These are phyloP conservation scores for Brassica juncea DNA, from an alignment of 345 rosid genomes.

Conservation along the genomic window DNA sequence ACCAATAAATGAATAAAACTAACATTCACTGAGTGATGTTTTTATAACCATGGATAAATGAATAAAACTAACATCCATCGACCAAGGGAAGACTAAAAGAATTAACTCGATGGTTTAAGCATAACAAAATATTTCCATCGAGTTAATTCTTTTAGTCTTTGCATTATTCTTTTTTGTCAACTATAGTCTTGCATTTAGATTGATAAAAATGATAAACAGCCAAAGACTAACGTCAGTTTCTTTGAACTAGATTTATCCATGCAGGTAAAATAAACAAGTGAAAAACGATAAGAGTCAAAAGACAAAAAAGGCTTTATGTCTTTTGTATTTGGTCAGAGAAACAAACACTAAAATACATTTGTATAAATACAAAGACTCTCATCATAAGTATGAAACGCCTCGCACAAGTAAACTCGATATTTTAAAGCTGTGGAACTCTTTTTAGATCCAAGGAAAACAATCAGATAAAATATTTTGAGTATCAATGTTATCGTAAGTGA, in stretches of 20 bases:
- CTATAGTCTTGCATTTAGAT: not conserved
- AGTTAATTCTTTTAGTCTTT: not conserved
- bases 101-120: not conserved
- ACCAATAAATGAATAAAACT: not conserved
- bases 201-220: not conserved
- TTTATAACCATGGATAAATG: not conserved
- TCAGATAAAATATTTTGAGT: not conserved
- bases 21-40: not conserved
- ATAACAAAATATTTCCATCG: not conserved
- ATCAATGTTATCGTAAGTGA: not conserved
- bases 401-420: constrained; percentile 27
- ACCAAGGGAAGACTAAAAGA: no score
- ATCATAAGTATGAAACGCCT: constrained; percentile 3
- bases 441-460: not conserved
- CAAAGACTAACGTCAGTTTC: not conserved
- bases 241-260: constrained; percentile 16
- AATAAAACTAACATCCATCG: no score
- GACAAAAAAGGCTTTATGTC: not conserved
- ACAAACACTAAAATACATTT: constrained; percentile 12
- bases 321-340: constrained; percentile 25
- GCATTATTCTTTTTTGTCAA: not conserved
- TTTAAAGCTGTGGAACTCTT: not conserved
- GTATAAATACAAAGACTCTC: not conserved
- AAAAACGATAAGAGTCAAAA: constrained; percentile 10
- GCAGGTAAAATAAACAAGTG: constrained; percentile 7